These are phyloP conservation scores for Pseudohyphozyma bogoriensis DNA, from an alignment of 768 basidiomycete genomes.

Conservation along the genomic window DNA sequence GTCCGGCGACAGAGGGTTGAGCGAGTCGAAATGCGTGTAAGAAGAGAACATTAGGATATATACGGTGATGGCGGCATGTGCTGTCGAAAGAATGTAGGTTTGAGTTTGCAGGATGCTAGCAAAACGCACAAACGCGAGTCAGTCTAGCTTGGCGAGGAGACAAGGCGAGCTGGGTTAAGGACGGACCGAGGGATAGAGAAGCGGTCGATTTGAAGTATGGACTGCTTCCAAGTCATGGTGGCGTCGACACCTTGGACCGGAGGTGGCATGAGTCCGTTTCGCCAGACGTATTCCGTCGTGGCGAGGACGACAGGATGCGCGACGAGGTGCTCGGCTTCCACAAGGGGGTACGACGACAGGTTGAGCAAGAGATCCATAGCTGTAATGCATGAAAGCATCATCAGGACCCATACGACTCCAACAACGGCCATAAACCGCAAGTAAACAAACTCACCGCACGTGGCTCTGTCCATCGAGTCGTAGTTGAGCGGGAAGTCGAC, in stretches of 20 bases:
- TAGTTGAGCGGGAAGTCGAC: conserved; percentile 27
- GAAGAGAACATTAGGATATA: conserved; percentile 30
- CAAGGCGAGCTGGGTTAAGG: too few species aligned
- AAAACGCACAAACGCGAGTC: neutral
- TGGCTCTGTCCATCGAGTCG: conserved; percentile 28
- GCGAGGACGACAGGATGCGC: conserved; percentile 31
- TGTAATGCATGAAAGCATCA: too few species aligned
- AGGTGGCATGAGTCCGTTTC: conserved; percentile 22
- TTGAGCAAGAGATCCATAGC: conserved; percentile 26
- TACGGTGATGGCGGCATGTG: conserved; percentile 24
- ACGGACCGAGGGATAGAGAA: conserved; percentile 27
- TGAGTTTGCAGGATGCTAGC: conserved; percentile 18
- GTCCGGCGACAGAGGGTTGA: conserved; percentile 26
- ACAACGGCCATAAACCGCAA: too few species aligned
- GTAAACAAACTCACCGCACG: conserved; percentile 15
- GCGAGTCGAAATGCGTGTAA: conserved; percentile 25
- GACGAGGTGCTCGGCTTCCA: conserved; percentile 28
- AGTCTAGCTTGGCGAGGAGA: neutral
- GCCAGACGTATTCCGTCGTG: conserved; percentile 28
- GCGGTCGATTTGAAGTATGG: conserved; percentile 22
- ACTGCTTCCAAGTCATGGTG: conserved; percentile 14
- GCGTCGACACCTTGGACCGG: neutral
- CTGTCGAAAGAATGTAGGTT: conserved; percentile 21
- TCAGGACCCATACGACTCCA: too few species aligned
- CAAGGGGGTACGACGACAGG: conserved; percentile 23